These are phyloP conservation scores for Pichia cactophila DNA, from an alignment of 1,139 yeast species.

Conservation along the genomic window DNA sequence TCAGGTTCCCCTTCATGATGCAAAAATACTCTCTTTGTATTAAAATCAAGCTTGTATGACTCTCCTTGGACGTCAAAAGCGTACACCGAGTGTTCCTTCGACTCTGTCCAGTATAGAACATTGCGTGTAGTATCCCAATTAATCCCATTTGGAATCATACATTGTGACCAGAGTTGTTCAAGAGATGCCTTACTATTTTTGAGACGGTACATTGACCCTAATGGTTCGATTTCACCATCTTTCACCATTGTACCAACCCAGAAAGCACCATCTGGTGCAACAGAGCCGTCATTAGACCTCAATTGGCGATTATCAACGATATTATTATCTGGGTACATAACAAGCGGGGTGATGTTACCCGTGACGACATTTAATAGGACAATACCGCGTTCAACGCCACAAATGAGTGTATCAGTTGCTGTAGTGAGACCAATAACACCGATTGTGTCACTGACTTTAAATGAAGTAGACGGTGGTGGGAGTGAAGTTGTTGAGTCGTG, in stretches of 20 bases:
- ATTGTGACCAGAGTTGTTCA: constrained; percentile 29
- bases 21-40: constrained; percentile 32
- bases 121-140: constrained; percentile 48
- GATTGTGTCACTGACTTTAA: constrained; percentile 34
- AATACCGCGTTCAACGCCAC: constrained; percentile 54
- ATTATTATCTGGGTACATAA: constrained; percentile 36
- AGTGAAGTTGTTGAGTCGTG: neutral
- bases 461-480: constrained; percentile 6
- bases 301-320: constrained; percentile 28
- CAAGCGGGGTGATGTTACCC: constrained; percentile 36
- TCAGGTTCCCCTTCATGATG: constrained; percentile 54
- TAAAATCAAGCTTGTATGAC: constrained; percentile 32
- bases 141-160: constrained; percentile 69
- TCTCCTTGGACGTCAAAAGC: constrained; percentile 49
- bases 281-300: constrained; percentile 68
- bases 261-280: constrained; percentile 61
- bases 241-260: constrained; percentile 71
- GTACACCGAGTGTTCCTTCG: constrained; percentile 52
- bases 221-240: constrained; percentile 28
- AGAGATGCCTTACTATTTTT: constrained; percentile 25
- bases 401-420: constrained; percentile 35
- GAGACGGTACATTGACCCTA: constrained; percentile 40
- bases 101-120: constrained; percentile 65
- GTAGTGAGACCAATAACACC: constrained; percentile 60
- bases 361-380: constrained; percentile 42